Evolutionary conservation across 1,139 yeast genomes (phyloP).

Genomic region (Candida sanyaensis): DNA sequence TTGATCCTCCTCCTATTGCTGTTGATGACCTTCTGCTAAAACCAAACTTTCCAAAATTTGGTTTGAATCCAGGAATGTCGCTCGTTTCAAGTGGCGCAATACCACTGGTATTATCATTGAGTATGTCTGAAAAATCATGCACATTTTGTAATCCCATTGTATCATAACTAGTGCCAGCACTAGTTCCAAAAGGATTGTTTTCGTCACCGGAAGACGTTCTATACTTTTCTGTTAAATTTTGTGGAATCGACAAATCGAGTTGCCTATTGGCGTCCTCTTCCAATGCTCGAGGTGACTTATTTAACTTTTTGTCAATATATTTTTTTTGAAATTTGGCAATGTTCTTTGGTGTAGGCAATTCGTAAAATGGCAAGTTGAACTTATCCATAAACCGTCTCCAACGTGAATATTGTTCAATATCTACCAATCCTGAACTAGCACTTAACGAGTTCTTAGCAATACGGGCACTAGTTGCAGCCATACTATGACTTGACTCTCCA

Average conservation of each 20-base stretch:
- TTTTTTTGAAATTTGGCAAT: slow-evolving; percentile 28
- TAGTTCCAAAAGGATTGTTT: slow-evolving; percentile 1
- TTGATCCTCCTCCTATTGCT: neutral
- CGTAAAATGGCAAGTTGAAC: slow-evolving; percentile 43
- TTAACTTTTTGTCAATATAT: slow-evolving; percentile 21
- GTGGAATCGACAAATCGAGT: slow-evolving; percentile 6
- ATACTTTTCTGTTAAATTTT: slow-evolving; percentile 4
- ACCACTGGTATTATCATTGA: slow-evolving; percentile 31
- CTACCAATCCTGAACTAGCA: slow-evolving; percentile 26
- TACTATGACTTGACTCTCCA: slow-evolving; percentile 3
- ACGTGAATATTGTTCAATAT: slow-evolving; percentile 22
- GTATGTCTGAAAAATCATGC: slow-evolving; percentile 43
- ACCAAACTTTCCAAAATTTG: slow-evolving; percentile 33
- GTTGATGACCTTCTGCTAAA: slow-evolving; percentile 15
- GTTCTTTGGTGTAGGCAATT: slow-evolving; percentile 41
- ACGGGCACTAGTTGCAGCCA: slow-evolving; percentile 28
- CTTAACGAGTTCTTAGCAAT: slow-evolving; percentile 27
- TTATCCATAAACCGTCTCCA: slow-evolving; percentile 41
- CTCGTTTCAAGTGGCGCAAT: neutral
- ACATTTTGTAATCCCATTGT: neutral
- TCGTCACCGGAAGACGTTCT: neutral
- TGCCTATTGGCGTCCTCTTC: slow-evolving; percentile 1
- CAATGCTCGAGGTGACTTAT: neutral
- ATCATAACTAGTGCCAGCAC: slow-evolving; percentile 8
- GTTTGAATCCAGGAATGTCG: slow-evolving; percentile 24